Base-by-base conservation (phyloP, 805 yeast species). In the Wickerhamiella parazyma region DNA sequence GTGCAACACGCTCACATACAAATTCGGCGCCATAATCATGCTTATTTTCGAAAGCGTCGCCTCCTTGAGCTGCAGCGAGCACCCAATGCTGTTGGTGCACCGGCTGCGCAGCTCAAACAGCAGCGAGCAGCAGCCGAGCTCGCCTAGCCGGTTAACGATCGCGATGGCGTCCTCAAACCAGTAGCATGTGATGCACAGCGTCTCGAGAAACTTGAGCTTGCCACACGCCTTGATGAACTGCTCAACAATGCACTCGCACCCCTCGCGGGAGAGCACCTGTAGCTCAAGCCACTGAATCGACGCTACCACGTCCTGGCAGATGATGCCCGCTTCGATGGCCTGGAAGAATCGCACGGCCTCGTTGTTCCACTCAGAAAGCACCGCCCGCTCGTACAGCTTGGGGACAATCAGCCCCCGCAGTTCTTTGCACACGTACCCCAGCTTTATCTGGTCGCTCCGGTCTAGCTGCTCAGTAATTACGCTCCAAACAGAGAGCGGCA, bases 221-320 rank as follows among this genome's bases (percentile, higher is more conserved):
- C 19, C 33, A 10, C 19, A 12, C 16, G 12, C 16, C 3, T n/a
- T 11, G 6, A 4, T n/a, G 12, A 28, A 28, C 16, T 11, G 14
- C 5, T 11, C 31, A 4, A 28, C 8, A 14, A 28, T 28, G 6
- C 8, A 4, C 16, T 2, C 16, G 3, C 16, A 28, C 3, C 31
- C 31, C 16, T 28, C 31, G 6, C 31, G 31, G 6, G 31, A 28
- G n/a, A 28, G 31, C 31, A 28, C 31, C 31, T 28, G 31, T 7
- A 40, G n/a, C 26, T 40, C 33, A 4, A 26, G 38, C 11, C 8
- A 17, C 3, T 24, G 25, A n/a, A 40, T 40, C 2, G 38, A 14
- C 16, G 22, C 10, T 3, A 40, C 43, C 12, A 40, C 33, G 33
- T 40, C 43, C 18, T 18, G 21, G 33, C 43, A 33, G 18, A 33